Evolutionary conservation across 257 asterid genomes (phyloP).

Genomic region (Coffea eugenioides): DNA sequence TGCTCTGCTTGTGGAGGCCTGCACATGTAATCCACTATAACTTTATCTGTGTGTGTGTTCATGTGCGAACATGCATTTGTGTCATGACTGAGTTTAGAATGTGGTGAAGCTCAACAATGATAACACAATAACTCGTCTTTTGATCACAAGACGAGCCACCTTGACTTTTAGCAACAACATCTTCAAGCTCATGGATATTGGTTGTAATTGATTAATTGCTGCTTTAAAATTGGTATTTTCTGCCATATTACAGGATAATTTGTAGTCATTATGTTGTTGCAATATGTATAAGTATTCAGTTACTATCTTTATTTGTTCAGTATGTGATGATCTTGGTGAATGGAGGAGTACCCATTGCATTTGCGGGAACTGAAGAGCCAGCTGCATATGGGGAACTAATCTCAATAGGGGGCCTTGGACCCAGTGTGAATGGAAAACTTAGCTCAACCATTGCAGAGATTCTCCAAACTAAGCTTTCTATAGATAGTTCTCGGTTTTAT

Average conservation of each 20-base stretch:
- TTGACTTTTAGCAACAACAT: background rate
- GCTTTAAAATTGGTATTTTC: background rate
- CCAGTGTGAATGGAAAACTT: slow-evolving; percentile 65
- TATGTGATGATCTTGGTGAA: slow-evolving; percentile 89
- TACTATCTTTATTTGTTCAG: slow-evolving; percentile 31
- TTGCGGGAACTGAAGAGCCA: slow-evolving; percentile 88
- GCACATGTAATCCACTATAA: too few relatives aligned
- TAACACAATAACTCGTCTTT: background rate
- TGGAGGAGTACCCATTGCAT: slow-evolving; percentile 78
- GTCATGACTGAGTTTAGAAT: background rate
- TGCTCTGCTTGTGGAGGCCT: background rate
- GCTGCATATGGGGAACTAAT: slow-evolving; percentile 88
- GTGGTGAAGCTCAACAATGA: background rate
- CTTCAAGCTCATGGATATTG: background rate
- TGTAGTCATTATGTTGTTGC: background rate
- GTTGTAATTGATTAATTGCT: background rate
- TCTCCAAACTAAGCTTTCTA: slow-evolving; percentile 75
- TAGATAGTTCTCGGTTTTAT: slow-evolving; percentile 63
- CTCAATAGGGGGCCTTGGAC: slow-evolving; percentile 85
- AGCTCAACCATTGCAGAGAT: slow-evolving; percentile 90
- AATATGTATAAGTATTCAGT: background rate
- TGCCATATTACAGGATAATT: background rate
- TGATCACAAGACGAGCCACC: background rate
- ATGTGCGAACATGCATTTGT: background rate
- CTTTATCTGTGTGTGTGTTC: background rate